phyloP scores from a whole-genome alignment of 2,329 filamentous ascomycete species.

The Neurospora sp. region DNA sequence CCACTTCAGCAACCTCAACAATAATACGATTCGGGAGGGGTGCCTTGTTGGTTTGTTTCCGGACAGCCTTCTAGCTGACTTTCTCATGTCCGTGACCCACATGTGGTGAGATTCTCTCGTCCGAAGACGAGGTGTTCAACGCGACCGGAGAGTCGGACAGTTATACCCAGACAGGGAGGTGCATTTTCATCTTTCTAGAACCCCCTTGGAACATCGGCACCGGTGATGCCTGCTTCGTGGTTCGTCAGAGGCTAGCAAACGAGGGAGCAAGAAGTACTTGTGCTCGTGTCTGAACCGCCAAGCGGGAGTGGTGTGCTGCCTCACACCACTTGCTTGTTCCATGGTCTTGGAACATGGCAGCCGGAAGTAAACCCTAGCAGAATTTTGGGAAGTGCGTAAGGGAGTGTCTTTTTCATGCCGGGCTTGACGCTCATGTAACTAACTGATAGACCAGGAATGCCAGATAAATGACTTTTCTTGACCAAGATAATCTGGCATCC shows the following conservation, averaged over 20 bases:
- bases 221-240: neutral
- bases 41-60: neutral
- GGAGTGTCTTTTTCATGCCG: neutral
- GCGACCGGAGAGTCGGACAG: neutral
- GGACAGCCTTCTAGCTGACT: neutral
- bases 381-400: neutral
- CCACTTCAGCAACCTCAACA: neutral
- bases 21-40: neutral
- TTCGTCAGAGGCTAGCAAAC: neutral
- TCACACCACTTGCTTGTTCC: neutral
- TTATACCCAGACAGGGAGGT: neutral
- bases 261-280: neutral
- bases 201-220: slow-evolving; percentile 5
- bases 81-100: neutral
- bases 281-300: slow-evolving; percentile 3
- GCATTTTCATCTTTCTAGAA: slow-evolving; percentile 6
- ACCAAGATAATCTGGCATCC: slow-evolving; percentile 3
- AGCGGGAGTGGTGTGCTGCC: neutral
- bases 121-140: neutral
- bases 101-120: neutral
- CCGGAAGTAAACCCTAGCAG: neutral
- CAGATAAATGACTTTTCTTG: neutral
- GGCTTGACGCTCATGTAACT: neutral
- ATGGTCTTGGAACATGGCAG: neutral
- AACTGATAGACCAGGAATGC: slow-evolving; percentile 1